Percentiles rank a stretch among this genome's conserved stretches.
These are phyloP conservation scores for Saccharomycopsis sp. DNA, from an alignment of 805 yeast genomes.

Conservation along the genomic window DNA sequence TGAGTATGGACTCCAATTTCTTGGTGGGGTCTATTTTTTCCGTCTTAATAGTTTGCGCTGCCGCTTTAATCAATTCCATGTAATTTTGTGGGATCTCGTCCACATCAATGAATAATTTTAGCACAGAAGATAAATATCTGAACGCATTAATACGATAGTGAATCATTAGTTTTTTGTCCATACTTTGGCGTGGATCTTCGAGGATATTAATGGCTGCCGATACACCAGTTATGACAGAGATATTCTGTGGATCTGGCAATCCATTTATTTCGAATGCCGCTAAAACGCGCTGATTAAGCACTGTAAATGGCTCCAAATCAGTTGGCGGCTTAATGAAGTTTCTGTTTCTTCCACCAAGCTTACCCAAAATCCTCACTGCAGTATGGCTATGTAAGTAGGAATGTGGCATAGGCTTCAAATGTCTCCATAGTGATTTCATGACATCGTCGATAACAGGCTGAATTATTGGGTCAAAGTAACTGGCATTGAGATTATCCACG, in stretches of 20 bases:
- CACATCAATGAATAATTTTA: slow-evolving; percentile 56
- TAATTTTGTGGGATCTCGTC: slow-evolving; percentile 34
- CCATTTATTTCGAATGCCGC: slow-evolving; percentile 74
- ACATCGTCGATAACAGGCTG: slow-evolving; percentile 95
- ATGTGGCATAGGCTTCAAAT: slow-evolving; percentile 85
- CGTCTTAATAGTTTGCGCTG: slow-evolving; percentile 34
- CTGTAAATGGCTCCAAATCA: slow-evolving; percentile 46
- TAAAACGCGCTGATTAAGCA: slow-evolving; percentile 58
- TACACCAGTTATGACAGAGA: slow-evolving; percentile 80
- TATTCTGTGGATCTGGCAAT: slow-evolving; percentile 49
- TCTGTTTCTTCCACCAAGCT: slow-evolving; percentile 93
- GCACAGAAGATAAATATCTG: slow-evolving; percentile 57
- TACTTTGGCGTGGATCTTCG: slow-evolving; percentile 46
- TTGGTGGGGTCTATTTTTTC: slow-evolving; percentile 31
- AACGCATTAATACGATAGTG: slow-evolving; percentile 77
- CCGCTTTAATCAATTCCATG: slow-evolving; percentile 40
- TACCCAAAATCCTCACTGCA: slow-evolving; percentile 86
- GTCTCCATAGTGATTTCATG: slow-evolving; percentile 87
- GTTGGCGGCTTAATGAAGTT: slow-evolving; percentile 72
- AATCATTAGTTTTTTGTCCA: slow-evolving; percentile 28
- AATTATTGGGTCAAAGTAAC: slow-evolving; percentile 92
- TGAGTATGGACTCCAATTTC: slow-evolving; percentile 36
- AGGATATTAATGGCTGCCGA: slow-evolving; percentile 70
- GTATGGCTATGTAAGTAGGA: slow-evolving; percentile 94
- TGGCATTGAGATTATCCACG: slow-evolving; percentile 93